Base-by-base conservation (phyloP, 2,329 filamentous ascomycete genomes). In the Trichoderma semiorbis region DNA sequence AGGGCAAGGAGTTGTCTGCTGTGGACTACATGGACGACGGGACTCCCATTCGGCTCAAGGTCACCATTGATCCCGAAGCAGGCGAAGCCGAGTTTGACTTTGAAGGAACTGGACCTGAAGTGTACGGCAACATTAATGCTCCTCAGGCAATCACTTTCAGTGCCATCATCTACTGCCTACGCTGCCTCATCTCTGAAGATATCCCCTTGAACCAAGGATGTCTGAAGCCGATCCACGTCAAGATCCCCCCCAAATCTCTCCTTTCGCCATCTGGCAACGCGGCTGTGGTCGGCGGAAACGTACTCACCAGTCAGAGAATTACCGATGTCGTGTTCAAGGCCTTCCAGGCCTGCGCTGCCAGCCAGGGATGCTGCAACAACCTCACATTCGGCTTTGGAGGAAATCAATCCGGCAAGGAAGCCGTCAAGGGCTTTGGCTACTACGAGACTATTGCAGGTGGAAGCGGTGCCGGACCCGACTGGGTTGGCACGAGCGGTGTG, bases 151-250 rank as follows among this genome's bases (percentile, higher is more conserved):
- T 96, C 62, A 95, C 92, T 0, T 94, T 93, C 81, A 92, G 89
- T 7, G 93, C 93, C n/a, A 95, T 95, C 75, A 95, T 96, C 74
- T 96, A 96, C 84, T 95, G 92, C 76, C 84, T 96, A 18, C 88
- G 93, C 30, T 93, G 91, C 76, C 85, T 96, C 70, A 94, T 96
- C 74, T 91, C 88, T 10, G 90, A 93, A 76, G 93, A 95, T 74
- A 95, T 96, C 8, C 93, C 93, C 0, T 84, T 96, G 4, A 96
- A 96, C 79, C 93, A 96, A 80, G 93, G 93, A 73, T 95, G 93
- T 73, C 82, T 95, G 28, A 90, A 89, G 72, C 93, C 93, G 0
- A 92, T 95, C 74, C 86, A 89, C 73, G 92, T 95, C 79, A 87
- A 87, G 72, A 94, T 95, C 26, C 92, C 92, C 0, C 87, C 89